These are phyloP conservation scores for Alopecurus myosuroides DNA, from an alignment of 176 grass and related monocot genomes.

Conservation along the genomic window DNA sequence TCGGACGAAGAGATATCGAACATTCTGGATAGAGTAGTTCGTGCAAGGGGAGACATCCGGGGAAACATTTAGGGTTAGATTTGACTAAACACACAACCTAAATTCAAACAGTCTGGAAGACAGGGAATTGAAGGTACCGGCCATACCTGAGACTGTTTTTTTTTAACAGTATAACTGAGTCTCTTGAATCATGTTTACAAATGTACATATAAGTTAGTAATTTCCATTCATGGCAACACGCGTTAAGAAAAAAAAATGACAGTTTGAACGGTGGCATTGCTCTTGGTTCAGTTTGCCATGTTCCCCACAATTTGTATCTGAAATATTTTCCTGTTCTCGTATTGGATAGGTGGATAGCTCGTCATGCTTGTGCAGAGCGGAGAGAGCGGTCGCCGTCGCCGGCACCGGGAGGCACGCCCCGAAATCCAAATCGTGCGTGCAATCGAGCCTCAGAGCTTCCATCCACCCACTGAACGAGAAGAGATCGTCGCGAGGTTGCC, in stretches of 20 bases:
- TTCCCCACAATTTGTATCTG: background rate
- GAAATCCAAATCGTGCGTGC: constrained; percentile 43
- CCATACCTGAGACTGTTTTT: no score
- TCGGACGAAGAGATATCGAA: background rate
- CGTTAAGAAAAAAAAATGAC: background rate
- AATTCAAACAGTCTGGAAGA: background rate
- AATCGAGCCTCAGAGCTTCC: constrained; percentile 51
- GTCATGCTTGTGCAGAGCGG: constrained; percentile 59
- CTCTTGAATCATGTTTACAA: no score
- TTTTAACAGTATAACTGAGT: no score
- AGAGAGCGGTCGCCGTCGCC: constrained; percentile 34
- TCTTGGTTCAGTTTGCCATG: background rate
- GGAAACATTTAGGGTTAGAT: background rate
- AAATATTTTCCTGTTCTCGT: constrained; percentile 7
- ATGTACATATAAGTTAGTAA: no score
- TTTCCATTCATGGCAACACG: background rate
- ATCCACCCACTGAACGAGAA: constrained; percentile 69
- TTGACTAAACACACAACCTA: background rate
- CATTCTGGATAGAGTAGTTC: background rate
- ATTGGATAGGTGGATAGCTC: constrained; percentile 58
- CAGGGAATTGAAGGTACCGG: no score
- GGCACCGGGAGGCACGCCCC: constrained; percentile 26
- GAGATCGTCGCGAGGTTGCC: background rate
- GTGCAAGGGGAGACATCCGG: background rate
- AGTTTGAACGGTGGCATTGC: background rate